A percentile compares a stretch with the other conserved stretches of the same genome.
phyloP scores from a whole-genome alignment of 805 yeast species.

The Candida easanensis region DNA sequence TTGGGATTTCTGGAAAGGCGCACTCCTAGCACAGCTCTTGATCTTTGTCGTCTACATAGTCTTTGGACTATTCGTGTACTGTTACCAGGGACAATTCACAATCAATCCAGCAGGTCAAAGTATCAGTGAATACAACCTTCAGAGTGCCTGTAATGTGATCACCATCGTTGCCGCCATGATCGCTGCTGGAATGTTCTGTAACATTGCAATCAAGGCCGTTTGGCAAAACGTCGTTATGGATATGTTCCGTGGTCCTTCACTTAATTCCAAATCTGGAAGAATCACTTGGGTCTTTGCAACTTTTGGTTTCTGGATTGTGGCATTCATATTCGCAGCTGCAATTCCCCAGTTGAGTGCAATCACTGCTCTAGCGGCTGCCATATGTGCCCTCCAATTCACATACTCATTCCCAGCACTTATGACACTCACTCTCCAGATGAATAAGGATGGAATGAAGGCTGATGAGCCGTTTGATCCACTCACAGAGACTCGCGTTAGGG shows the following conservation, averaged over 20 bases:
- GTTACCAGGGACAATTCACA: slow-evolving; percentile 44
- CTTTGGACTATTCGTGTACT: slow-evolving; percentile 42
- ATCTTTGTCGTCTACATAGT: slow-evolving; percentile 39
- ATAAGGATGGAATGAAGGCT: slow-evolving; percentile 18
- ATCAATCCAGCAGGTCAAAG: slow-evolving; percentile 45
- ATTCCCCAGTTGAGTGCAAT: slow-evolving; percentile 27
- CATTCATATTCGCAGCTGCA: slow-evolving; percentile 18
- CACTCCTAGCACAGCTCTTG: slow-evolving; percentile 39
- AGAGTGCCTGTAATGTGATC: slow-evolving; percentile 36
- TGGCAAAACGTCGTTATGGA: slow-evolving; percentile 30
- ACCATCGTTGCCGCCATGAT: slow-evolving; percentile 37
- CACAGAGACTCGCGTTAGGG: slow-evolving; percentile 10
- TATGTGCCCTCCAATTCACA: slow-evolving; percentile 18
- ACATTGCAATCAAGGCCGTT: slow-evolving; percentile 43
- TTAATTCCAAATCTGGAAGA: slow-evolving; percentile 24
- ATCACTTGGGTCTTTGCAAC: slow-evolving; percentile 20
- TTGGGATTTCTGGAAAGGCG: slow-evolving; percentile 47
- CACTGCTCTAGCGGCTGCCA: slow-evolving; percentile 26
- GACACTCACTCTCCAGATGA: slow-evolving; percentile 23
- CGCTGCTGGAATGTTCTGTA: slow-evolving; percentile 45
- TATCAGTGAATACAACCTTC: slow-evolving; percentile 34
- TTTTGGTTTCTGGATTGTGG: slow-evolving; percentile 16
- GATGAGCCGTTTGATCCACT: slow-evolving; percentile 18
- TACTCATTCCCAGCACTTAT: slow-evolving; percentile 28
- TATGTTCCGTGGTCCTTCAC: slow-evolving; percentile 20